Base-by-base conservation (phyloP, 805 yeast genomes). In the Candida railenensis region DNA sequence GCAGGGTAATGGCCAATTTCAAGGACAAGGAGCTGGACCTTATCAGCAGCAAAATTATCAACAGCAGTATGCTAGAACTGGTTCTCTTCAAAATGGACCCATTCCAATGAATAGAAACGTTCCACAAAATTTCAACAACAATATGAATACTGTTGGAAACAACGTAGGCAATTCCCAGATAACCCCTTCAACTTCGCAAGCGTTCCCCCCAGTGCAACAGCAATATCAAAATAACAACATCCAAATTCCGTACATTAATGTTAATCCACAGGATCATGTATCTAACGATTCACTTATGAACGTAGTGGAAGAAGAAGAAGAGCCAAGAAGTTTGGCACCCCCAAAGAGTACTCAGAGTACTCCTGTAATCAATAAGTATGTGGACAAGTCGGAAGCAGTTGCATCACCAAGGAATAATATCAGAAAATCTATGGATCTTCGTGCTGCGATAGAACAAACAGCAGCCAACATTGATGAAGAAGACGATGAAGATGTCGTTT, bases 281-380 rank as follows among this genome's bases (percentile, higher is more conserved):
- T 62, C 69, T 4, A 64, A 53, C 46, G 73, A 67, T 45, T 65
- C 69, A 4, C 51, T 65, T 19, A 62, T 59, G 62, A 61, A 65
- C 47, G 69, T 66, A 1, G 59, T 58, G 2, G 71, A 66, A 46
- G 73, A 67, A 53, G 66, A 58, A n/a, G 70, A 65, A 37, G 58
- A 55, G 4, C 49, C 53, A 18, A 44, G 39, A 39, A 39, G 45
- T 21, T 15, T 36, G 12, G 45, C 47, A 2, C 51, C 50, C n/a
- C 43, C 52, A 14, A 33, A 40, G 32, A 39, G 42, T 22, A 21
- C 11, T n/a, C 42, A 39, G 22, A 33, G 19, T 22, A 25, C 43
- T 18, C 37, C 46, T 22, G 18, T 36, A 40, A 19, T 41, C 45
- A 38, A 25, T 34, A 15, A 30, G 21, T 19, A 16, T 14, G 20